These are phyloP conservation scores for Carex kokanica DNA, from an alignment of 176 grass and related monocot species.

Conservation along the genomic window DNA sequence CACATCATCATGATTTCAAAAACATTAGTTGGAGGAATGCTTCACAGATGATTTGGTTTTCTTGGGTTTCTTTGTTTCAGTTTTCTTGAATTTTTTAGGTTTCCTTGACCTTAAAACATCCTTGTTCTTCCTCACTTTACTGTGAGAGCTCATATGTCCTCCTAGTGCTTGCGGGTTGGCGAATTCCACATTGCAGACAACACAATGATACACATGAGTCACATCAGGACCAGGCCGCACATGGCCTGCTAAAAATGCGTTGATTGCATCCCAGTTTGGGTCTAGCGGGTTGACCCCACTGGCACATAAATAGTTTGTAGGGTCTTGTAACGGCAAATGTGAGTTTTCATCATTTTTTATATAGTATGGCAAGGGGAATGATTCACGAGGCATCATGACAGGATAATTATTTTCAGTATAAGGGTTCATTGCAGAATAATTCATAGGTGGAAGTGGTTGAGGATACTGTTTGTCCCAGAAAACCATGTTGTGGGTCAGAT, in stretches of 20 bases:
- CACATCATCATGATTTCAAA: neutral
- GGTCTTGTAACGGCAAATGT: neutral
- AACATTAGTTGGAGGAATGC: neutral
- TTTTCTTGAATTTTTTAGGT: constrained; percentile 15
- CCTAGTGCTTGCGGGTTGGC: constrained; percentile 31
- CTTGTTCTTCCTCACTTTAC: constrained; percentile 23
- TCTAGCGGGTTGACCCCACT: constrained; percentile 5
- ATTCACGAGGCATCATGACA: neutral
- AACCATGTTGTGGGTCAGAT: neutral
- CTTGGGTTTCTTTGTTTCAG: neutral
- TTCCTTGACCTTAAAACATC: neutral
- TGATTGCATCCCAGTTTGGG: constrained; percentile 41
- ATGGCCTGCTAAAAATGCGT: constrained; percentile 30
- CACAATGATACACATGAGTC: constrained; percentile 12
- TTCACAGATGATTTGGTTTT: neutral
- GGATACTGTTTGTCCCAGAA: constrained; percentile 7
- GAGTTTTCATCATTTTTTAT: neutral
- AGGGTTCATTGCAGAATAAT: neutral
- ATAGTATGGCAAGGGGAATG: constrained; percentile 11
- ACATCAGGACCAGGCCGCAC: constrained; percentile 30
- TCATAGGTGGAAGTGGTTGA: neutral
- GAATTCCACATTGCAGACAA: constrained; percentile 32
- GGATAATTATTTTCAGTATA: neutral
- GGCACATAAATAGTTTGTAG: constrained; percentile 1
- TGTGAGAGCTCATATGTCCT: constrained; percentile 40